Evolutionary conservation across 768 basidiomycete species (phyloP).

Genomic region (Russula sp.): DNA sequence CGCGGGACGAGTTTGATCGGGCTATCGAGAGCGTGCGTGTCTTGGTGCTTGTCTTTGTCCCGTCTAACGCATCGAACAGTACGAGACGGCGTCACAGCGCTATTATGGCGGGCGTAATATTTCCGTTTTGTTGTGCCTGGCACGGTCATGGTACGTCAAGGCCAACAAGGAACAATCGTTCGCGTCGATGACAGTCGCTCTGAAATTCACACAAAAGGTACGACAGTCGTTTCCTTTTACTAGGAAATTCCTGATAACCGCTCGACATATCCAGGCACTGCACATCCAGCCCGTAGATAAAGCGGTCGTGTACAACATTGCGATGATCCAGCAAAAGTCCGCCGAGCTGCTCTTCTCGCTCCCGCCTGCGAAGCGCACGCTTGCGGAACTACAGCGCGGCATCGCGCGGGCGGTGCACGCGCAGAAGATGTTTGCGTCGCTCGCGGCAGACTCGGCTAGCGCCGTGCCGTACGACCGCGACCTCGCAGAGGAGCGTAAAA

Average conservation of each 20-base stretch:
- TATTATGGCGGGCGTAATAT: conserved; percentile 72
- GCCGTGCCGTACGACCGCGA: conserved; percentile 79
- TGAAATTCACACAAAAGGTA: conserved; percentile 78
- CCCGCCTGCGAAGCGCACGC: conserved; percentile 65
- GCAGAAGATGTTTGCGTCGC: conserved; percentile 77
- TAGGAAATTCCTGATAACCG: conserved; percentile 29
- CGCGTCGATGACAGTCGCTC: conserved; percentile 72
- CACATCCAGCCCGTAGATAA: conserved; percentile 85
- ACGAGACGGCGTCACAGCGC: conserved; percentile 82
- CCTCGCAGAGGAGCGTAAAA: conserved; percentile 81
- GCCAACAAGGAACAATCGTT: conserved; percentile 87
- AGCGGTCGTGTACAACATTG: conserved; percentile 89
- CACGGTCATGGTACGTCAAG: conserved; percentile 92
- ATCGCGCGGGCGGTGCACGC: conserved; percentile 80
- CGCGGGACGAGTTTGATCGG: conserved; percentile 88
- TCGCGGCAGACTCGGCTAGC: conserved; percentile 66
- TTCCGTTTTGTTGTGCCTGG: conserved; percentile 74
- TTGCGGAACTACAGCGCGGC: conserved; percentile 72
- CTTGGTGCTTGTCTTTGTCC: neutral
- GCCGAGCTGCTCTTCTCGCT: conserved; percentile 83
- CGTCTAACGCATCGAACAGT: conserved; percentile 42
- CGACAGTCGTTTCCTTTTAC: conserved; percentile 28
- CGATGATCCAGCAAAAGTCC: conserved; percentile 96
- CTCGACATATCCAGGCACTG: conserved; percentile 54
- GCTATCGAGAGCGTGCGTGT: conserved; percentile 88